phyloP scores from a whole-genome alignment of 805 yeast species.

The Saccharomycopsis sp. region DNA sequence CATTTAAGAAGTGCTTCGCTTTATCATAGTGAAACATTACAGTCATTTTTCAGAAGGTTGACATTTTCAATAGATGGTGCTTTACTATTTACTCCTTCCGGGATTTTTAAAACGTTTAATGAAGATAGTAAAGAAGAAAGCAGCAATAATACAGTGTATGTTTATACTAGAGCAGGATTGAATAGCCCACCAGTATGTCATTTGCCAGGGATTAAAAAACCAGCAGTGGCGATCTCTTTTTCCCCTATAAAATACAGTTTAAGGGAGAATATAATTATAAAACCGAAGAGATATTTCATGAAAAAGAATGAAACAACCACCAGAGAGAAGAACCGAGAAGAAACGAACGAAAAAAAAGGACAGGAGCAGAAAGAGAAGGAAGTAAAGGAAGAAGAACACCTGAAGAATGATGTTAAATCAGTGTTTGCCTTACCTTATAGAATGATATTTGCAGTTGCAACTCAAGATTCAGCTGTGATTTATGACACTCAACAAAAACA shows the following conservation, averaged over 20 bases:
- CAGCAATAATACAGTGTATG: conserved; percentile 60
- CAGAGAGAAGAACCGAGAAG: not conserved
- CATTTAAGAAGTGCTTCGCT: conserved; percentile 37
- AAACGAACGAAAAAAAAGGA: not conserved
- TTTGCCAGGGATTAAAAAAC: conserved; percentile 72
- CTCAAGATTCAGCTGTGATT: conserved; percentile 74
- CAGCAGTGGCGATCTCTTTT: conserved; percentile 78
- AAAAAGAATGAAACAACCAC: not conserved
- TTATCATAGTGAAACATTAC: conserved; percentile 81
- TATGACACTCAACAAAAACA: conserved; percentile 68
- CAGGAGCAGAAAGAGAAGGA: not conserved
- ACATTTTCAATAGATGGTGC: conserved; percentile 88
- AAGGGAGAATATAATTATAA: conserved; percentile 18
- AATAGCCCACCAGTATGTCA: conserved; percentile 67
- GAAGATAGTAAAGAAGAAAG: conserved; percentile 33
- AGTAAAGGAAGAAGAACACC: not conserved
- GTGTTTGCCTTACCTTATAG: conserved; percentile 63
- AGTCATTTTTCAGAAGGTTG: conserved; percentile 83
- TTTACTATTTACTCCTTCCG: conserved; percentile 71
- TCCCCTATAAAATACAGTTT: conserved; percentile 56
- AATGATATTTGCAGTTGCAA: conserved; percentile 87
- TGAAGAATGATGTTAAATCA: conserved; percentile 16
- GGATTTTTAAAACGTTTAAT: conserved; percentile 39
- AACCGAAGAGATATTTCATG: not conserved
- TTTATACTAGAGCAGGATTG: conserved; percentile 68